These are phyloP conservation scores for Knoxdaviesia capensis DNA, from an alignment of 2,329 filamentous ascomycete species.

Conservation along the genomic window DNA sequence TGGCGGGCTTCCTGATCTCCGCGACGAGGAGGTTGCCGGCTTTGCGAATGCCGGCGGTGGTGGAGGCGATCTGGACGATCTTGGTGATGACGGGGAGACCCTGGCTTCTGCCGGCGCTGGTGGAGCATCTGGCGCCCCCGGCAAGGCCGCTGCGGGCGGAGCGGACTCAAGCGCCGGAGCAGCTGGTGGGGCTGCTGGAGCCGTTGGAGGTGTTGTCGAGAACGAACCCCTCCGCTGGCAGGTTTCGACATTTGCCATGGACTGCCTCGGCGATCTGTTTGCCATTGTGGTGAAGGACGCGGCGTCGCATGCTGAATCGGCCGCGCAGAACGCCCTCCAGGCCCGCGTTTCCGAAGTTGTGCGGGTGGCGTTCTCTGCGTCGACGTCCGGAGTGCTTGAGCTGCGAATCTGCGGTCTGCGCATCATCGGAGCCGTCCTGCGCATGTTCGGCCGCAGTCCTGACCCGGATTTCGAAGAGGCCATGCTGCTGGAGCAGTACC, in stretches of 20 bases:
- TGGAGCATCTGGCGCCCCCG: too few relatives aligned
- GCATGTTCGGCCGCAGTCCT: constrained; percentile 87
- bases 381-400: constrained; percentile 79
- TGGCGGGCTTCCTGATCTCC: constrained; percentile 34
- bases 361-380: constrained; percentile 91
- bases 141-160: constrained; percentile 11
- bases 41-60: constrained; percentile 37
- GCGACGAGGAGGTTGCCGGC: constrained; percentile 91
- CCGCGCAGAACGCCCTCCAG: constrained; percentile 61
- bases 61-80: constrained; percentile 35
- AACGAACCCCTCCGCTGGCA: constrained; percentile 92
- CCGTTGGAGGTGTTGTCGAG: constrained; percentile 32
- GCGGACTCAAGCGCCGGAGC: neutral
- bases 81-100: constrained; percentile 16
- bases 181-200: neutral
- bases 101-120: too few relatives aligned
- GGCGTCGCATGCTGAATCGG: constrained; percentile 56
- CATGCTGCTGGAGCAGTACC: constrained; percentile 90
- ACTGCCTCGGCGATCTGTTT: constrained; percentile 69
- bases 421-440: constrained; percentile 82
- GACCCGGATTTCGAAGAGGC: constrained; percentile 97
- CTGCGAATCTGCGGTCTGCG: constrained; percentile 79
- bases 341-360: constrained; percentile 78
- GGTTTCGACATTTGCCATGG: constrained; percentile 83
- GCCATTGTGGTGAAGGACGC: constrained; percentile 53